Evolutionary conservation across 2,329 filamentous ascomycete genomes (phyloP).

Genomic region (Exophiala oligosperma): DNA sequence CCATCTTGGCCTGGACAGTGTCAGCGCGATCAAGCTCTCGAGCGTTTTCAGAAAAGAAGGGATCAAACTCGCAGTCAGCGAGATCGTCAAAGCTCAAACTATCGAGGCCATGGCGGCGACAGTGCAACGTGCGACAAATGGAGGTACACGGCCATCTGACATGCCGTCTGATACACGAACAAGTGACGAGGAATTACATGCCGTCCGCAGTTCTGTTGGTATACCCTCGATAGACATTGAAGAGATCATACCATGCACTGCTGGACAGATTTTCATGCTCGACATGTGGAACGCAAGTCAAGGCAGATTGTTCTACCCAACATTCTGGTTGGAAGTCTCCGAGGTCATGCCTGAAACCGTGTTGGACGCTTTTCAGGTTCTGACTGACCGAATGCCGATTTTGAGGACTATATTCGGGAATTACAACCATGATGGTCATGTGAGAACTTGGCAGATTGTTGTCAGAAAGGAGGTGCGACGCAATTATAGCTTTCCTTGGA

Average conservation of each 20-base stretch:
- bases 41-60: conserved; percentile 66
- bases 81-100: conserved; percentile 67
- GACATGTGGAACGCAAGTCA: conserved; percentile 69
- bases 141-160: background rate
- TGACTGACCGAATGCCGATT: conserved; percentile 61
- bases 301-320: conserved; percentile 70
- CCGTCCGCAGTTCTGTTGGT: conserved; percentile 26
- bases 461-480: conserved; percentile 18
- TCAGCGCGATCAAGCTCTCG: conserved; percentile 82
- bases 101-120: conserved; percentile 62
- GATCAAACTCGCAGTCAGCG: conserved; percentile 66
- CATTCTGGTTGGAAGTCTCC: conserved; percentile 63
- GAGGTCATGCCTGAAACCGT: conserved; percentile 47
- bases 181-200: background rate
- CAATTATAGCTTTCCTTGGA: conserved; percentile 19
- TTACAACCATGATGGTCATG: conserved; percentile 23
- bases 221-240: conserved; percentile 53
- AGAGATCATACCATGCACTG: conserved; percentile 64
- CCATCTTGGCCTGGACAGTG: conserved; percentile 85
- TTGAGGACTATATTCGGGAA: conserved; percentile 68
- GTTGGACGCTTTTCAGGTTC: conserved; percentile 59
- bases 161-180: background rate
- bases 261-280: conserved; percentile 81
- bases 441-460: conserved; percentile 22
- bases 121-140: background rate